These are phyloP conservation scores for Silene uniflora DNA, from an alignment of 148 eudicot species.

Conservation along the genomic window DNA sequence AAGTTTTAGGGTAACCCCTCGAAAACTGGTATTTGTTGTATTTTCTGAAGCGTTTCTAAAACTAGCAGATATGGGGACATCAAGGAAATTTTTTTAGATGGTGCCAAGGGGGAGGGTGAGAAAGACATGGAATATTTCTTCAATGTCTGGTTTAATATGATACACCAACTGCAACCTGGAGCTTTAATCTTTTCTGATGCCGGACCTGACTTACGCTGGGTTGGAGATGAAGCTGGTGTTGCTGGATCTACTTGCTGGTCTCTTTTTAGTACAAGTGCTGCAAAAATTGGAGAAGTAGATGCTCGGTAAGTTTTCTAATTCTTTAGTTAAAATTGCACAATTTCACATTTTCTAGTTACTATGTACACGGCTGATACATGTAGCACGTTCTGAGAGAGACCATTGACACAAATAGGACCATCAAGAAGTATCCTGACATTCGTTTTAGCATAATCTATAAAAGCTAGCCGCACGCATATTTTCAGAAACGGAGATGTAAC, in stretches of 20 bases:
- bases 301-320: slow-evolving; percentile 39
- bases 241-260: slow-evolving; percentile 84
- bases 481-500: too few relatives aligned
- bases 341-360: neutral
- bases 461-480: too few relatives aligned
- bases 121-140: slow-evolving; percentile 84
- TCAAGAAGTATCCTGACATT: too few relatives aligned
- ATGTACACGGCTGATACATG: neutral
- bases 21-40: neutral
- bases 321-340: neutral
- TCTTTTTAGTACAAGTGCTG: slow-evolving; percentile 52
- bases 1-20: neutral
- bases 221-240: slow-evolving; percentile 72
- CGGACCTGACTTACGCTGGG: slow-evolving; percentile 81
- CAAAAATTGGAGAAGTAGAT: slow-evolving; percentile 60
- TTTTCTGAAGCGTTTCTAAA: slow-evolving; percentile 9
- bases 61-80: slow-evolving; percentile 62
- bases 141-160: slow-evolving; percentile 64
- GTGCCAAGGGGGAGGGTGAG: slow-evolving; percentile 76
- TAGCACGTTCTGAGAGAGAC: too few relatives aligned
- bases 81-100: slow-evolving; percentile 75
- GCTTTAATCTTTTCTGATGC: slow-evolving; percentile 81
- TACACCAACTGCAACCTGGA: slow-evolving; percentile 77
- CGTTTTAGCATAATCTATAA: too few relatives aligned
- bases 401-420: too few relatives aligned